Evolutionary conservation across 2,329 filamentous ascomycete species (phyloP), one percentile per base, ranked within the genome.

Genomic region (Venturia pyrina): DNA sequence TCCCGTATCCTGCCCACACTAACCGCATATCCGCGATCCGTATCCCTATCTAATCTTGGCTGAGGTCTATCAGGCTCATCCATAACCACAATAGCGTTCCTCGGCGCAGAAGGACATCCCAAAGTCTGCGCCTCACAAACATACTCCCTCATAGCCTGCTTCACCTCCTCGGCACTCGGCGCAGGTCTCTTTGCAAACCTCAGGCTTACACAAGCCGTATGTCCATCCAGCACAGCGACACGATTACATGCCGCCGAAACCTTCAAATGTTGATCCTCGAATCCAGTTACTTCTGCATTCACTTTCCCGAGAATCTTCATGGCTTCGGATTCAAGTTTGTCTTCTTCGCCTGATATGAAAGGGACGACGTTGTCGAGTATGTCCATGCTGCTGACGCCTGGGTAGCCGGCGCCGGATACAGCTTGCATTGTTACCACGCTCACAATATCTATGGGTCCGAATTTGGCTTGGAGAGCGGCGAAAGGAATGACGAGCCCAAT

Each of bases 401-500:
- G 90, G 79, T 95, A 96, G 40, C 93, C 95, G 7, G 92, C 93
- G 66, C 95, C 93, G 1, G 91, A 96, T 59, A 98, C 87, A 67
- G 95, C 93, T 80, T 98, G 95, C 84, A 96, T 87, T 56, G 95
- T 98, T 71, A 97, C 92, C 64, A 98, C 90, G 68, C 90, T 89
- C 70, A 96, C 89, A 72, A 83, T 79, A 69, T 85, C 82, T 40
- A 88, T 81, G n/a, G 88, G 87, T 57, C 93, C 95, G 73, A 98
- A 96, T 71, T 85, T 87, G 64, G 88, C 85, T 76, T 96, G 90
- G 44, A 98, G 85, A 19, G 93, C 93, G 13, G 92, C 92, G 74
- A 97, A 93, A 32, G 95, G 95, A 69, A 96, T 96, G 68, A 97
- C 93, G 67, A 98, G 86, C 61, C 93, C 93, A 72, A 98, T 96